Evolutionary conservation across 495 filamentous ascomycete species (phyloP), one percentile per base, ranked within the genome.

Genomic region (Neurospora sp.): DNA sequence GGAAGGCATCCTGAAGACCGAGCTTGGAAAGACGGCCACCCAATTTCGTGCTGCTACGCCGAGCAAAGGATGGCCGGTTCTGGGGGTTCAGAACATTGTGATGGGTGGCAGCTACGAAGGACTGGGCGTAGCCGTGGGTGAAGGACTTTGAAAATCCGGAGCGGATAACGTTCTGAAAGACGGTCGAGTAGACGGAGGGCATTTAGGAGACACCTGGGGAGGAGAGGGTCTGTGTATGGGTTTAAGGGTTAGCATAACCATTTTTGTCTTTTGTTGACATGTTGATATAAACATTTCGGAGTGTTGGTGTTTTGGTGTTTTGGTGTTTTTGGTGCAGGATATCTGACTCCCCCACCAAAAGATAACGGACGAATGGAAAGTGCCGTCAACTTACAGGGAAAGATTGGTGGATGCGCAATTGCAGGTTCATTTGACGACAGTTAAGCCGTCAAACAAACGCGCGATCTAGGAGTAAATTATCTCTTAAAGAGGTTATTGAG

Each of bases 91-190:
- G 89, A 86, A 94, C 92, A 82, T 92, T 90, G 69, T 85, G 85
- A 79, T 98, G 94, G 69, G 94, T 93, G 72, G 93, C 94, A 75
- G 96, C 96, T 82, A 98, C 95, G 84, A 99, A 90, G 76, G 95
- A 96, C 82, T 98, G 95, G 82, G 94, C 93, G 87, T 97, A 98
- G 84, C 94, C 95, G 88, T 97, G 93, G 81, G 93, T 94, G 82
- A 98, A 91, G 82, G 93, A 92, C 88, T 98, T 98, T 77, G 92
- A 89, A 80, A 97, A 91, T 90, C 92, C 95, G 86, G 94, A 93
- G 84, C 96, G 96, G 89, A 96, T 93, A 88, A 98, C 91, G 84
- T 94, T 92, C 86, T 94, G 85, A 81, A 86, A 88, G 73, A 89
- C 80, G 76, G 84, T 85, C 73, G 86, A 86, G 80, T 86, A 88